These are phyloP conservation scores for Tetragonia tetragonoides DNA, from an alignment of 148 eudicot species.

Conservation along the genomic window DNA sequence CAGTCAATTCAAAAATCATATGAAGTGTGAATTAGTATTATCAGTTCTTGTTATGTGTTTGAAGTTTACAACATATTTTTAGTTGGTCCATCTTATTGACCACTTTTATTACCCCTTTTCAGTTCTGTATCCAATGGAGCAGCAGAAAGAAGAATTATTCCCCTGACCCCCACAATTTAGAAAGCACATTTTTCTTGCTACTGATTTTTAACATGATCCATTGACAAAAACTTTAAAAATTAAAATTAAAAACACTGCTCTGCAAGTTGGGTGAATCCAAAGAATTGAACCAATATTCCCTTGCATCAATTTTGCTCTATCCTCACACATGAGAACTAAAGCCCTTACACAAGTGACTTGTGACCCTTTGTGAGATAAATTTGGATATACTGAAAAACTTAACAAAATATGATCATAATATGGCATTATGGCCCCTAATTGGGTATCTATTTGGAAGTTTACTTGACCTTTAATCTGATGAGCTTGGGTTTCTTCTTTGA, in stretches of 20 bases:
- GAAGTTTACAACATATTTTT: neutral
- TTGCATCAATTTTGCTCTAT: neutral
- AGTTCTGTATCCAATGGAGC: slow-evolving; percentile 9
- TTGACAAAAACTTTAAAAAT: neutral
- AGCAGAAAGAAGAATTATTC: slow-evolving; percentile 17
- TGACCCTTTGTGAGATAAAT: too few relatives aligned
- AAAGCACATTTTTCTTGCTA: neutral
- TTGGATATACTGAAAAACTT: too few relatives aligned
- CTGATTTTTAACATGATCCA: neutral
- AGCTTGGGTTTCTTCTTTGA: neutral
- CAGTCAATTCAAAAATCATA: neutral
- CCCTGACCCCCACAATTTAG: neutral
- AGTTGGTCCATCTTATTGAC: neutral
- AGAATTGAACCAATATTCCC: neutral
- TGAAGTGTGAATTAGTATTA: neutral
- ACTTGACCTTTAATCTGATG: too few relatives aligned
- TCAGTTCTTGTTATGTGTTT: neutral
- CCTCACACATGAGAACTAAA: neutral
- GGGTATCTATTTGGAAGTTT: too few relatives aligned
- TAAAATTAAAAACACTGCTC: neutral
- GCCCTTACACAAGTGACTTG: neutral
- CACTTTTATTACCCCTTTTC: neutral
- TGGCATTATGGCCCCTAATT: too few relatives aligned
- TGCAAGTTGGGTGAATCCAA: neutral
- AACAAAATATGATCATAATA: too few relatives aligned